phyloP scores from a whole-genome alignment of 768 basidiomycete genomes.

The Cubamyces sp. region DNA sequence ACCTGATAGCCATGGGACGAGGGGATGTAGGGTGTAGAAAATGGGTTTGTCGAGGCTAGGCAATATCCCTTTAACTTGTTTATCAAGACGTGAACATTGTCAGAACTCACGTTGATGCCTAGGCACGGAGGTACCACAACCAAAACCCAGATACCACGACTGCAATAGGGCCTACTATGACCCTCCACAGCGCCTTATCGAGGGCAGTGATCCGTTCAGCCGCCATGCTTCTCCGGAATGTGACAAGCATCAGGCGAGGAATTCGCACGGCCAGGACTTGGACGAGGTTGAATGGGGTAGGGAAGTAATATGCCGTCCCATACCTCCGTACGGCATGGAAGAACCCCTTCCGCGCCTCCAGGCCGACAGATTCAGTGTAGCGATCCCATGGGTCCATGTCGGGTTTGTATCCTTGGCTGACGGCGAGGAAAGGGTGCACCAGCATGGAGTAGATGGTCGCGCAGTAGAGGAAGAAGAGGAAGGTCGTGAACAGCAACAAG shows the following conservation, averaged over 20 bases:
- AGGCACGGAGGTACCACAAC: constrained; percentile 30
- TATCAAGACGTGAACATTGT: too few relatives aligned
- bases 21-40: too few relatives aligned
- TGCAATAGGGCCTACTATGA: constrained; percentile 44
- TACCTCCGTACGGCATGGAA: constrained; percentile 41
- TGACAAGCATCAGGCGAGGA: constrained; percentile 17
- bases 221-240: constrained; percentile 26
- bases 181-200: constrained; percentile 47
- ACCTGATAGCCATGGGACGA: too few relatives aligned
- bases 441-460: constrained; percentile 42
- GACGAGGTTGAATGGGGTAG: constrained; percentile 56
- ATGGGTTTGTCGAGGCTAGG: too few relatives aligned
- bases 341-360: constrained; percentile 48
- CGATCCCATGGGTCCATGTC: constrained; percentile 47
- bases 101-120: background rate
- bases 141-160: constrained; percentile 35
- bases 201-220: constrained; percentile 19
- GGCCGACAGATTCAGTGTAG: constrained; percentile 48
- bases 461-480: constrained; percentile 40
- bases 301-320: constrained; percentile 45
- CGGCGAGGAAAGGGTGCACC: constrained; percentile 30
- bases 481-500: constrained; percentile 41
- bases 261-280: constrained; percentile 28
- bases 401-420: constrained; percentile 6
- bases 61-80: too few relatives aligned